phyloP scores from a whole-genome alignment of 805 yeast genomes.

The Zygotorulaspora sp. region DNA sequence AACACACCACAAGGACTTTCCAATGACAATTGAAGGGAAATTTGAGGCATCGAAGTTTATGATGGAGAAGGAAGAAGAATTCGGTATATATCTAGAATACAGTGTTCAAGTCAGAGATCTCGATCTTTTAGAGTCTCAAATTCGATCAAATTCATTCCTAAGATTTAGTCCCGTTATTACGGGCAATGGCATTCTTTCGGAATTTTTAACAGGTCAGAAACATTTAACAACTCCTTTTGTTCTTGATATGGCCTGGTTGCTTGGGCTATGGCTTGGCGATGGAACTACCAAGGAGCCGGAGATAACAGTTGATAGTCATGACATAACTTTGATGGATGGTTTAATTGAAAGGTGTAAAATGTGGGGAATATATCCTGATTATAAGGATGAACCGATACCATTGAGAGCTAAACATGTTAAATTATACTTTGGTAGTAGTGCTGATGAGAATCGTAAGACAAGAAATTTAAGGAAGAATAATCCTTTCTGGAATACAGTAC shows the following conservation, averaged over 20 bases:
- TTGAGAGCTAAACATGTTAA: constrained; percentile 26
- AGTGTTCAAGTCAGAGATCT: constrained; percentile 40
- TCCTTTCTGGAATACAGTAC: constrained; percentile 33
- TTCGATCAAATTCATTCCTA: constrained; percentile 35
- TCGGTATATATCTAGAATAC: constrained; percentile 37
- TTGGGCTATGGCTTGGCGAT: constrained; percentile 42
- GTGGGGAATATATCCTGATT: constrained; percentile 28
- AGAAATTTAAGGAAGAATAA: constrained; percentile 25
- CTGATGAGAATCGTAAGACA: constrained; percentile 11
- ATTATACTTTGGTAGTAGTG: constrained; percentile 20
- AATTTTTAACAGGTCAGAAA: constrained; percentile 28
- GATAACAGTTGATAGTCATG: constrained; percentile 33
- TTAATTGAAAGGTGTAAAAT: constrained; percentile 23
- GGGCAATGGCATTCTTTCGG: constrained; percentile 35
- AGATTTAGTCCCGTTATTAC: constrained; percentile 36
- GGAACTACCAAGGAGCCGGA: constrained; percentile 31
- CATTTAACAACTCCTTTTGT: constrained; percentile 26
- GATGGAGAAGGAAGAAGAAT: constrained; percentile 24
- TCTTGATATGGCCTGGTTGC: constrained; percentile 35
- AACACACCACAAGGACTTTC: constrained; percentile 24
- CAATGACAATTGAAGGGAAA: constrained; percentile 23
- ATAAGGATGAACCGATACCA: constrained; percentile 20
- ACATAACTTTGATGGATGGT: constrained; percentile 25
- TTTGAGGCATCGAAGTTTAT: constrained; percentile 27
- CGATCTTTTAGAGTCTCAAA: constrained; percentile 26